These are phyloP conservation scores for Kalmanozyma brasiliensis DNA, from an alignment of 1,284 basidiomycete genomes.

Conservation along the genomic window DNA sequence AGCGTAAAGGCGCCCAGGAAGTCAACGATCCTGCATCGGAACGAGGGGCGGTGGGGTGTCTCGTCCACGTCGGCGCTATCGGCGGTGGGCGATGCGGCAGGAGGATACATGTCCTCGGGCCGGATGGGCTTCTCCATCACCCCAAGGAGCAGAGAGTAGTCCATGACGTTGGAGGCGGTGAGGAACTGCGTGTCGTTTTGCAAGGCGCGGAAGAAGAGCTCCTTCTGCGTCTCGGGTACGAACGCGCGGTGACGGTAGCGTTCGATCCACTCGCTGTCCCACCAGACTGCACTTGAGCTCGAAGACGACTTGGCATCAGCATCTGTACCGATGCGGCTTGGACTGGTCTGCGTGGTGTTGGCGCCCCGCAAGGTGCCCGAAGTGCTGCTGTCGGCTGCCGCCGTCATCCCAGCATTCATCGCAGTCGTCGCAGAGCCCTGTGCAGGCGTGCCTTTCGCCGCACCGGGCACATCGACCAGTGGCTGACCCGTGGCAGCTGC, in stretches of 20 bases:
- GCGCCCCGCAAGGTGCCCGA: not conserved
- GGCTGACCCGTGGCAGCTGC: conserved; percentile 18
- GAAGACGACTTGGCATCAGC: conserved; percentile 15
- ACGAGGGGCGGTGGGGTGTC: conserved; percentile 23
- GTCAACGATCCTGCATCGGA: conserved; percentile 59
- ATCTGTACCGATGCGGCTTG: conserved; percentile 5
- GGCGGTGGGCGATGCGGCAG: conserved; percentile 13
- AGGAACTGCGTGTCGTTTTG: conserved; percentile 59
- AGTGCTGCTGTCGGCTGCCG: not conserved
- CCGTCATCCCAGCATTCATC: conserved; percentile 24
- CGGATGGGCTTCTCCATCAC: conserved; percentile 47
- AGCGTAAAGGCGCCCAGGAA: conserved; percentile 61
- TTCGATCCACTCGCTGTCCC: conserved; percentile 56
- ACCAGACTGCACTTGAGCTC: conserved; percentile 42
- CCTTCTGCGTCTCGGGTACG: conserved; percentile 54
- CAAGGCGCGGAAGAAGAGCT: conserved; percentile 50
- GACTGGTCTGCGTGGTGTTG: conserved; percentile 9
- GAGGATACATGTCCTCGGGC: conserved; percentile 39
- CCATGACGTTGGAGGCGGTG: conserved; percentile 60
- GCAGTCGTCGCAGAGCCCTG: conserved; percentile 28
- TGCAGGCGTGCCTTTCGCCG: conserved; percentile 15
- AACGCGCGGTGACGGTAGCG: conserved; percentile 47
- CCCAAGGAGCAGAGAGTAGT: conserved; percentile 63
- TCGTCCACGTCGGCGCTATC: conserved; percentile 15
- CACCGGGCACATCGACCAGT: conserved; percentile 30